Evolutionary conservation across 345 rosid genomes (phyloP), one percentile per base, ranked within the genome.

Genomic region (Bruguiera sexangula): DNA sequence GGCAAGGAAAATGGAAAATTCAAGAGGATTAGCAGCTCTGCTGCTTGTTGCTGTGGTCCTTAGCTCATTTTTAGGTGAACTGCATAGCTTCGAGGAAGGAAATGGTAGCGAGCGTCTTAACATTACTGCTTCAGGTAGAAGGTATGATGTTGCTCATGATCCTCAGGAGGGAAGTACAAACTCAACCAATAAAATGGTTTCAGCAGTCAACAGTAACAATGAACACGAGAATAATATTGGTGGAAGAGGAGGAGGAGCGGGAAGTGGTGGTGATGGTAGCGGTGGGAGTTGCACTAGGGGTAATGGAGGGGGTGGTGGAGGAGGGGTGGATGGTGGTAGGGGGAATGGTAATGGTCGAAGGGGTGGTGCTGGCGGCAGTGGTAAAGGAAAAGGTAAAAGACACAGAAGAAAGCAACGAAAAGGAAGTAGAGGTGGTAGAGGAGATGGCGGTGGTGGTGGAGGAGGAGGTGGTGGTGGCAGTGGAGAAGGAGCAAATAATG

Each of bases 41-140:
- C 34, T 79, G 60, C 30, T 75, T 10, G 59, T 79, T n/a, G 62
- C 31, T 1, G 46, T 29, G 56, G 71, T 71, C 39, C 63, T 77
- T 51, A 64, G 81, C 78, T 66, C 81, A 24, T 65, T 72, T 52
- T 69, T 66, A 60, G 83, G 75, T 69, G 89, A 82, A 66, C 64
- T 70, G 62, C 75, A 73, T 65, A 72, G 78, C 64, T 55, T 60
- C 37, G 78, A 72, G 36, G 77, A 69, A 58, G 70, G 60, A 71
- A 75, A 66, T 60, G 67, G 51, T 34, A 70, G 27, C 55, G 69
- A 51, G 73, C 62, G 31, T 10, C 32, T 66, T 39, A 69, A 79
- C 32, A 68, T 59, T 8, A 65, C 55, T 68, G 62, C 70, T 54
- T 36, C 76, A 5, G 5, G 46, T 39, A 54, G 27, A 69, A 62